A percentile compares a stretch with the other conserved stretches of the same genome.
Evolutionary conservation across 805 yeast species (phyloP).

Genomic region (Cyberlindnera euphorbiiphila): DNA sequence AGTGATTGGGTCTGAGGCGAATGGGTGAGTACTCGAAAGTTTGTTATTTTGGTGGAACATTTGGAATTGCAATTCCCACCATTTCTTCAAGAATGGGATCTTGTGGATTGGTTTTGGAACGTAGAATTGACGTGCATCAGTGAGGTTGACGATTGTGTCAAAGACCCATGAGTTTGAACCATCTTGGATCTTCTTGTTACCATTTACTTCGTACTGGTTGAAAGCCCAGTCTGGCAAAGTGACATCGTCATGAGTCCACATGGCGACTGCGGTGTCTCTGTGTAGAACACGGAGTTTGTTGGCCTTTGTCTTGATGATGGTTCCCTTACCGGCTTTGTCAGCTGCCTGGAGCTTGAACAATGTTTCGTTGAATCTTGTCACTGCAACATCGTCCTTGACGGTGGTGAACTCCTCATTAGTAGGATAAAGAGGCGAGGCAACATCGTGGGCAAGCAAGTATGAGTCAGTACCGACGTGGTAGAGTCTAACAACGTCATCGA

Average conservation of each 20-base stretch:
- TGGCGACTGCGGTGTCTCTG: constrained; percentile 81
- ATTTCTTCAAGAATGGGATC: constrained; percentile 76
- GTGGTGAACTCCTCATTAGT: constrained; percentile 94
- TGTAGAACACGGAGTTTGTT: constrained; percentile 71
- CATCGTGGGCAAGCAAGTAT: constrained; percentile 84
- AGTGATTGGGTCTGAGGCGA: constrained; percentile 83
- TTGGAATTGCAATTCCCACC: constrained; percentile 80
- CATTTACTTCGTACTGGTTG: constrained; percentile 89
- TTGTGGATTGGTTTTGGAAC: constrained; percentile 59
- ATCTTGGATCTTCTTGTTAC: constrained; percentile 77
- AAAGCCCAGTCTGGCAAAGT: constrained; percentile 94
- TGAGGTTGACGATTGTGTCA: constrained; percentile 63
- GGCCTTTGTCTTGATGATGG: constrained; percentile 63
- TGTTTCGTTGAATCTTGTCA: constrained; percentile 62
- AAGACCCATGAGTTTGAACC: constrained; percentile 69
- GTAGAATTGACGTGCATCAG: constrained; percentile 58
- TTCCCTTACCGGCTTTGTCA: constrained; percentile 46
- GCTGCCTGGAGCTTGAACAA: constrained; percentile 68
- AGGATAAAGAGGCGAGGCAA: constrained; percentile 88
- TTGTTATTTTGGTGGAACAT: constrained; percentile 95
- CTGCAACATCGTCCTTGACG: constrained; percentile 56
- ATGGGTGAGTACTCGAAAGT: constrained; percentile 86
- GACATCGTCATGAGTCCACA: constrained; percentile 88
- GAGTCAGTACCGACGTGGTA: constrained; percentile 80
- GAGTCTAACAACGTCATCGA: constrained; percentile 74